Evolutionary conservation across 371 early-diverging fungal genomes (phyloP), one percentile per base, ranked within the genome.

Genomic region (Amoeboaphelidium protococcarum): DNA sequence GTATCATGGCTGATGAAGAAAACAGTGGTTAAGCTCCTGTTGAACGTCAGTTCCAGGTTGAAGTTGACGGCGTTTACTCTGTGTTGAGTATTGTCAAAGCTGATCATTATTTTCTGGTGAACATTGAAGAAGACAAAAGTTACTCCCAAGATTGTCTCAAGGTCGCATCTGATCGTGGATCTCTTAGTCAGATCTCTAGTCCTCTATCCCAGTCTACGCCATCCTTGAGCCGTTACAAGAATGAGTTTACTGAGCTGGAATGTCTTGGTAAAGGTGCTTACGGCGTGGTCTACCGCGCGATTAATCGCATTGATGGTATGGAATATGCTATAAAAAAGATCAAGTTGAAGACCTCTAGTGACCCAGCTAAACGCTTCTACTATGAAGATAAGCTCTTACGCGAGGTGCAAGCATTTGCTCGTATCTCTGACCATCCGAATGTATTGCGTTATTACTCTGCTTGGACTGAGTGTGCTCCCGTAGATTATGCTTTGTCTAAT

Each of bases 211-310:
- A 31, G 37, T 10, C 16, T 10, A 31, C 10, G 6, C 37, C 37
- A 31, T n/a, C n/a, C n/a, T 6, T 31, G 10, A 10, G 10, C 6
- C 37, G 37, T 31, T 91, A 86, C 57, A 57, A 56, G 13, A 76
- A 76, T 47, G 91, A 91, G 56, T 90, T 86, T 69, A 60, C 67
- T 1, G 80, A 87, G 57, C 50, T 82, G 3, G 54, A 62, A 3
- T 55, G 70, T 25, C 62, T 92, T 4, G 95, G 96, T 10, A 71
- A 72, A 42, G 98, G 98, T 24, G 95, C 92, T 2, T 95, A 90
- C 62, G 98, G 92, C 1, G 72, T 69, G 26, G 98, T 92, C 1
- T 81, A 63, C 57, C 64, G 74, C 48, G 79, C 63, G 10, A 52
- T 61, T 26, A 80, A 92, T 58, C 68, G 69, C 50, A 55, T 85